phyloP scores from a whole-genome alignment of 257 asterid species.

The Gentiana dahurica region DNA sequence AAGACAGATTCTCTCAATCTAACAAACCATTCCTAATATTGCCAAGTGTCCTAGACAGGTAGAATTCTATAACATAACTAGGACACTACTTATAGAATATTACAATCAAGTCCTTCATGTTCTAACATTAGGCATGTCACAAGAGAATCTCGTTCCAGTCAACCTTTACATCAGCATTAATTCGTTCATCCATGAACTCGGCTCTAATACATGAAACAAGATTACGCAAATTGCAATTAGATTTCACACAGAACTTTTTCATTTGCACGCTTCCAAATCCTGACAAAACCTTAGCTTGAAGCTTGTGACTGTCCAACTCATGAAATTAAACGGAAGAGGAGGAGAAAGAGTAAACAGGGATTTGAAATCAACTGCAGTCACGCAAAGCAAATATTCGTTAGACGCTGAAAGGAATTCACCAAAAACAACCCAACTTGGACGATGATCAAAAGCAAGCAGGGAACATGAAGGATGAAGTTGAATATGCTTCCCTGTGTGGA shows the following conservation, averaged over 20 bases:
- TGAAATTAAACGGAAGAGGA: conserved; percentile 49
- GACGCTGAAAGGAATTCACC: conserved; percentile 61
- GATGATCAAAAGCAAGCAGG: conserved; percentile 47
- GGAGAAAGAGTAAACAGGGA: conserved; percentile 46
- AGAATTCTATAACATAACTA: no score
- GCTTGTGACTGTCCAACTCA: conserved; percentile 43
- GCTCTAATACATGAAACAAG: conserved; percentile 52
- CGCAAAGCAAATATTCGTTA: conserved; percentile 72
- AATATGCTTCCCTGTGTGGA: conserved; percentile 52
- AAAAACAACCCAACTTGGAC: conserved; percentile 85
- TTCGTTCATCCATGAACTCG: conserved; percentile 50
- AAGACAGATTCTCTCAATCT: no score
- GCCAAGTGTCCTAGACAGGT: no score
- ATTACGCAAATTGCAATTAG: conserved; percentile 29
- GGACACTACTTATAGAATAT: no score
- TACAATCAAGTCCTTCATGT: no score
- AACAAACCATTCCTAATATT: no score
- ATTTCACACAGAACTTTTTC: conserved; percentile 79
- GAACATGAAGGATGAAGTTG: conserved; percentile 90
- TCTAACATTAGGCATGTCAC: neutral
- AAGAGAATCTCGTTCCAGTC: conserved; percentile 51
- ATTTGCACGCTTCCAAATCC: conserved; percentile 54
- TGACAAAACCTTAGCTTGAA: conserved; percentile 49
- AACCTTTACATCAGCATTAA: conserved; percentile 54
- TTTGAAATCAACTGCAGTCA: conserved; percentile 49